Evolutionary conservation across 2,329 filamentous ascomycete genomes (phyloP).

Genomic region (Calonectria montana): DNA sequence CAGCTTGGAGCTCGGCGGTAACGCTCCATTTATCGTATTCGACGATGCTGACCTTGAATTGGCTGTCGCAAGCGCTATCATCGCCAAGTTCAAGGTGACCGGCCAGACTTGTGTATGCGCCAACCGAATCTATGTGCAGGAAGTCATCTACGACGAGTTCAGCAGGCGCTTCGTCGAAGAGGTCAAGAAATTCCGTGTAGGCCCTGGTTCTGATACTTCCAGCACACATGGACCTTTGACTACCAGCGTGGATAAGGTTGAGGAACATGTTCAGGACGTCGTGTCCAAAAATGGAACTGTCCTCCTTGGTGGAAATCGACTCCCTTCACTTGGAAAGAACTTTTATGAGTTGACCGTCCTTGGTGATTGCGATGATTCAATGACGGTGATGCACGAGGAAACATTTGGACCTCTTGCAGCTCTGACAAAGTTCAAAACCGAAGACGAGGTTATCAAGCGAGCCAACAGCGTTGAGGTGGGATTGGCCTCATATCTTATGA

Average conservation of each 20-base stretch:
- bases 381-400: neutral
- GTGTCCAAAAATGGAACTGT: neutral
- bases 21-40: conserved; percentile 6
- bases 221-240: neutral
- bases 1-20: conserved; percentile 13
- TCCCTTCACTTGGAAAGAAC: neutral
- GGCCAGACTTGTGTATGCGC: conserved; percentile 88
- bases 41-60: conserved; percentile 76
- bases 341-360: neutral
- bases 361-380: neutral
- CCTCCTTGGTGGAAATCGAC: neutral
- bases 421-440: neutral
- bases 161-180: neutral
- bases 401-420: neutral
- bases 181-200: neutral
- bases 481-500: neutral
- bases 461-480: neutral
- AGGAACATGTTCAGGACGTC: neutral
- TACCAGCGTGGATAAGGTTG: neutral
- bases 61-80: conserved; percentile 72
- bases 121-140: neutral
- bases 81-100: conserved; percentile 87
- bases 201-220: neutral
- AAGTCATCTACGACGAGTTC: neutral
- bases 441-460: neutral